These are phyloP conservation scores for Terana coerulea DNA, from an alignment of 768 basidiomycete species.

Conservation along the genomic window DNA sequence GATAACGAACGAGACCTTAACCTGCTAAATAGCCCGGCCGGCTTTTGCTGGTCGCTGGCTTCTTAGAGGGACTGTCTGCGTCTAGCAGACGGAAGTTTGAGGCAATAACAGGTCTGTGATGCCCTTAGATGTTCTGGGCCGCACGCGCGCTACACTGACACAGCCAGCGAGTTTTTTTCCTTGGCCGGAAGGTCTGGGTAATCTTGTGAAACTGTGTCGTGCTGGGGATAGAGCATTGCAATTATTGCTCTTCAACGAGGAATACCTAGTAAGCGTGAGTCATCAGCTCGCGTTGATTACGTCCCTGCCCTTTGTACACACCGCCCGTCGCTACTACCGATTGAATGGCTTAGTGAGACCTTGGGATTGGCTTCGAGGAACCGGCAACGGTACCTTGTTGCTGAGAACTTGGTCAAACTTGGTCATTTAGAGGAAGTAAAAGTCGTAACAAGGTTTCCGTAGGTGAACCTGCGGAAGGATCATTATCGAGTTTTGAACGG, in stretches of 20 bases:
- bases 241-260: slow-evolving; percentile 91
- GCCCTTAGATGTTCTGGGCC: slow-evolving; percentile 89
- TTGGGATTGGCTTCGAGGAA: slow-evolving; percentile 70
- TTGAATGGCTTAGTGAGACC: slow-evolving; percentile 89
- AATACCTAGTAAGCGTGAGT: slow-evolving; percentile 87
- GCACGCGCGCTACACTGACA: slow-evolving; percentile 87
- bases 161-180: slow-evolving; percentile 79
- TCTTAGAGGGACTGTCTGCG: slow-evolving; percentile 85
- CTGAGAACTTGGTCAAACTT: slow-evolving; percentile 67
- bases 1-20: slow-evolving; percentile 93
- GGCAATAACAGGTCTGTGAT: slow-evolving; percentile 92
- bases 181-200: slow-evolving; percentile 76
- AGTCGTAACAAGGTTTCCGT: slow-evolving; percentile 80
- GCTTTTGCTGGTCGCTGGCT: slow-evolving; percentile 68
- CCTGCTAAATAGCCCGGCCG: slow-evolving; percentile 86
- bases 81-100: slow-evolving; percentile 83
- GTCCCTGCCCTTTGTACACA: slow-evolving; percentile 91
- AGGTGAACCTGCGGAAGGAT: slow-evolving; percentile 60
- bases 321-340: slow-evolving; percentile 89
- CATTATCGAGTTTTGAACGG: slow-evolving; percentile 12
- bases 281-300: slow-evolving; percentile 88
- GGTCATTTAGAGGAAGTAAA: slow-evolving; percentile 85
- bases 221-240: slow-evolving; percentile 88
- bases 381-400: slow-evolving; percentile 47
- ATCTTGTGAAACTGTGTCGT: slow-evolving; percentile 78